These are phyloP conservation scores for Arabidopsis suecica DNA, from an alignment of 345 rosid species.

Conservation along the genomic window DNA sequence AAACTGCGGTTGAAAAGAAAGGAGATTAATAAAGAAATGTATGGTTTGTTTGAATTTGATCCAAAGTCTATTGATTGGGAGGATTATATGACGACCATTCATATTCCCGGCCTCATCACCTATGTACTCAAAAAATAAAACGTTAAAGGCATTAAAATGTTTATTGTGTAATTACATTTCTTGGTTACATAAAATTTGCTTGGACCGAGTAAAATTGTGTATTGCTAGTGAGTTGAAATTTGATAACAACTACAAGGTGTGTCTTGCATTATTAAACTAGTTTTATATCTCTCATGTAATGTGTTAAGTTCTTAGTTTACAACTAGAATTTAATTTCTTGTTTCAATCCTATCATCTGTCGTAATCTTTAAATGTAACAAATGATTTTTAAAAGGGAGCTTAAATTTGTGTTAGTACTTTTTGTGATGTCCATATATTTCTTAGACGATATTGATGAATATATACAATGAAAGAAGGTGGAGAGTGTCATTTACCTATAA, in stretches of 20 bases:
- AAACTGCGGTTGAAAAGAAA: slow-evolving; percentile 46
- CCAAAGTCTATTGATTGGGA: slow-evolving; percentile 69
- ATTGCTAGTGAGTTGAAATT: neutral
- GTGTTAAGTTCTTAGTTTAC: neutral
- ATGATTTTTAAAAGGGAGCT: neutral
- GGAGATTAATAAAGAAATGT: slow-evolving; percentile 45
- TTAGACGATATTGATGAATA: neutral
- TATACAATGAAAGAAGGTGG: neutral
- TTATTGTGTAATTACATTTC: neutral
- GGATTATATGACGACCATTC: slow-evolving; percentile 57
- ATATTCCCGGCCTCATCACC: slow-evolving; percentile 67
- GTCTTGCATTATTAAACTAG: neutral
- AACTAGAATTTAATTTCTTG: neutral
- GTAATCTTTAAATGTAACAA: neutral
- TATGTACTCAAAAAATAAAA: slow-evolving; percentile 52
- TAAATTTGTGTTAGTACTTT: neutral
- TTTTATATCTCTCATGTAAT: neutral
- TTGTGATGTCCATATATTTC: neutral
- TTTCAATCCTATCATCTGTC: neutral
- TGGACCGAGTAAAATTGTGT: neutral
- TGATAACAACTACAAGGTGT: neutral
- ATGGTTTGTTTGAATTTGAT: slow-evolving; percentile 55
- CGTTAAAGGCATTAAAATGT: neutral
- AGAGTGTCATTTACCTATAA: neutral
- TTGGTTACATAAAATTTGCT: neutral